Evolutionary conservation across 2,329 filamentous ascomycete species (phyloP).

Genomic region (Fusarium albidum): DNA sequence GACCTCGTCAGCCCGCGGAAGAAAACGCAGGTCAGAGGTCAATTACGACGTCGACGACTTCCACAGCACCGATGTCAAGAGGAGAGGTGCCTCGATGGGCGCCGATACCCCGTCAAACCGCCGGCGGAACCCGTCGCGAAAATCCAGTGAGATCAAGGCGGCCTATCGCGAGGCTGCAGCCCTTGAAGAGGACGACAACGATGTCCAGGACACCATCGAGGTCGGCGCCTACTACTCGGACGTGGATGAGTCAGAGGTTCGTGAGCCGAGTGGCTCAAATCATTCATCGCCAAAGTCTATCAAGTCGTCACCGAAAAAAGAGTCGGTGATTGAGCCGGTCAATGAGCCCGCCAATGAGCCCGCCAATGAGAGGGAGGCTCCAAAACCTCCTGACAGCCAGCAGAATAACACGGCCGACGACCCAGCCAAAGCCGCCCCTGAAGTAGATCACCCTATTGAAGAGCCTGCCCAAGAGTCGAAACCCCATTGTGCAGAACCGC

Average conservation of each 20-base stretch:
- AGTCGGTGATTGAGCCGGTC: constrained; percentile 10
- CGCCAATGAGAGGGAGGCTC: constrained; percentile 9
- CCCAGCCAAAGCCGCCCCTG: constrained; percentile 8
- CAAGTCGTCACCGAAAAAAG: constrained; percentile 26
- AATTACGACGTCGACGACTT: constrained; percentile 47
- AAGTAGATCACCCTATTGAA: constrained; percentile 10
- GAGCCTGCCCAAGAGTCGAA: constrained; percentile 27
- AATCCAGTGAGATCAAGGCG: constrained; percentile 45
- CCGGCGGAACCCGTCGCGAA: constrained; percentile 52
- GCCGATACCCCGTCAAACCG: constrained; percentile 47
- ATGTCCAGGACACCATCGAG: constrained; percentile 66
- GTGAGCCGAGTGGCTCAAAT: constrained; percentile 37
- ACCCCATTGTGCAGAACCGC: constrained; percentile 30
- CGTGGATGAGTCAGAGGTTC: constrained; percentile 42
- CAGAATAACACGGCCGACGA: constrained; percentile 7
- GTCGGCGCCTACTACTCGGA: constrained; percentile 55
- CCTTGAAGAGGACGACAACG: constrained; percentile 51
- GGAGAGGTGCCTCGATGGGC: constrained; percentile 48
- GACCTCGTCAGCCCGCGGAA: constrained; percentile 44
- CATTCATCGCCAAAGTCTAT: constrained; percentile 41
- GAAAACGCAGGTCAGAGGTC: constrained; percentile 48
- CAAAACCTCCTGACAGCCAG: constrained; percentile 6
- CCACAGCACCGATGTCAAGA: constrained; percentile 42
- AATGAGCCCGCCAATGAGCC: constrained; percentile 17
- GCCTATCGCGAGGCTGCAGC: constrained; percentile 43